Percentiles rank a stretch among this genome's conserved stretches.
Conservation (phyloP, 2,329 filamentous ascomycete genomes). For the Phyllosticta citribraziliensis region DNA sequence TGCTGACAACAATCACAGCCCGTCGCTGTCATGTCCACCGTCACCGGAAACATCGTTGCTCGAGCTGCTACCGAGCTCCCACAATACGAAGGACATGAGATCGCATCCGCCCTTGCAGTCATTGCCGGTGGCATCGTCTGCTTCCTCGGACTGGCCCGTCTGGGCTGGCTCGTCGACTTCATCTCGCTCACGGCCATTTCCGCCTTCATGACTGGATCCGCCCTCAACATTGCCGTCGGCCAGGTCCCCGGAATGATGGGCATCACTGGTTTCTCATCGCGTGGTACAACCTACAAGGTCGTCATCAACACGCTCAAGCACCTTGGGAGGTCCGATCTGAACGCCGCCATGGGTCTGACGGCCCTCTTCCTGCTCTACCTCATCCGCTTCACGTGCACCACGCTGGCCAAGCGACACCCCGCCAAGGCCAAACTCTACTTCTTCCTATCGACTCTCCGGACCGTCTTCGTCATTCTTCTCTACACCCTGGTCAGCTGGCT, state of each 20-base stretch:
- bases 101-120: constrained; percentile 72
- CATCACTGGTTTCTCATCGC: constrained; percentile 61
- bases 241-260: constrained; percentile 79
- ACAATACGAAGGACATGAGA: constrained; percentile 49
- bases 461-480: constrained; percentile 80
- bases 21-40: constrained; percentile 88
- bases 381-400: constrained; percentile 51
- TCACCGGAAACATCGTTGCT: constrained; percentile 72
- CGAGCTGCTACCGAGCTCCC: constrained; percentile 50
- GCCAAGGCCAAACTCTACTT: constrained; percentile 66
- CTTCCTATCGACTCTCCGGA: constrained; percentile 83
- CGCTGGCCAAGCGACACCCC: constrained; percentile 59
- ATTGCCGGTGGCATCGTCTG: constrained; percentile 71
- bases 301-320: constrained; percentile 77
- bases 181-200: constrained; percentile 86
- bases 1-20: constrained; percentile 42
- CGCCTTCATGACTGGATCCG: constrained; percentile 96
- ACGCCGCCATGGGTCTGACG: constrained; percentile 80
- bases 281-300: constrained; percentile 70
- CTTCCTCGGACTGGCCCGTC: constrained; percentile 67
- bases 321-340: constrained; percentile 56
- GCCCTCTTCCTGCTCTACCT: constrained; percentile 70
- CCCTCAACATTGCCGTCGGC: constrained; percentile 76
- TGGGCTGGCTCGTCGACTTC: constrained; percentile 87
- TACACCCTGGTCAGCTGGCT: constrained; percentile 89